Evolutionary conservation across 1,284 basidiomycete species (phyloP), one percentile per base, ranked within the genome.

Genomic region (Puccinia polysora): DNA sequence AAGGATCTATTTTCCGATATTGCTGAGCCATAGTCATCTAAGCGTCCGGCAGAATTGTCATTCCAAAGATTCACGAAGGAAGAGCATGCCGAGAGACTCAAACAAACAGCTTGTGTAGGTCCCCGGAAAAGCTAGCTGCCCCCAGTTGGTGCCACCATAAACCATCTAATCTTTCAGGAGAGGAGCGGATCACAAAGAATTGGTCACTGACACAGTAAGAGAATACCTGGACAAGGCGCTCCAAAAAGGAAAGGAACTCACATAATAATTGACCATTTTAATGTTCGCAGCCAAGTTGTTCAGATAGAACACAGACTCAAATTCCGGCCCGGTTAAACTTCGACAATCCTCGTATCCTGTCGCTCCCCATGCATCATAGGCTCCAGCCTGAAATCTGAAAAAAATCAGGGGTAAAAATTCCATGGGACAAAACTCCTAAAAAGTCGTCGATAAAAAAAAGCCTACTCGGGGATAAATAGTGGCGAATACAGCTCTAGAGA

Each of bases 251-350:
- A n/a, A 30, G 53, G 18, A 18, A 52, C 81, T 38, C 77, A 87
- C 87, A 79, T 90, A 90, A 76, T 87, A 88, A 75, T 84, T 89
- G 63, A 89, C 85, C 69, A 89, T 75, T 77, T 89, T 89, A 2
- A 84, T 87, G 78, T 89, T 90, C 12, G 56, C 55, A 0, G 67
- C 67, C 30, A 59, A 52, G 49, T 84, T 83, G 3, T 88, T 82
- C 65, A 86, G 82, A 77, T 89, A 85, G 79, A 89, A 89, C 0
- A 89, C 88, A 53, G 85, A 87, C 78, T 86, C 83, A 80, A 89
- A 90, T 74, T 86, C 83, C 0, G 86, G 81, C 1, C 87, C 87
- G 20, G 87, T 89, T 63, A 89, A 81, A 2, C 83, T 80, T 25
- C 82, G 81, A 75, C 85, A 86, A 6, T 81, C 77, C 25, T 83